Base-by-base conservation (phyloP, 345 rosid species). In the Raphanus raphanistrum region DNA sequence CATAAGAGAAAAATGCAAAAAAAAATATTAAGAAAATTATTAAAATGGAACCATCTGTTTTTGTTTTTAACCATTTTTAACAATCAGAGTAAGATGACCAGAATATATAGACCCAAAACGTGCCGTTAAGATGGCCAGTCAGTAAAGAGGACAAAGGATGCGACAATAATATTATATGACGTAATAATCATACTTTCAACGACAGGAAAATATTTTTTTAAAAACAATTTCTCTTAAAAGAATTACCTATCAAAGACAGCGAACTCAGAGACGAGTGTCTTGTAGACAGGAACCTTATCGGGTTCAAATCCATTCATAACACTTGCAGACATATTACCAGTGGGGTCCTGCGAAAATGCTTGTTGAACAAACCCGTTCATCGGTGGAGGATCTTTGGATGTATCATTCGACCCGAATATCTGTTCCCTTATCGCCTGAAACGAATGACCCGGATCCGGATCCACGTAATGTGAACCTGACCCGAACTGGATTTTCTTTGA, bases 361-460 rank as follows among this genome's bases (percentile, higher is more conserved):
- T 88, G 89, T 68, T 94, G 97, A 25, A 88, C 97, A 28, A 94
- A 94, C 29, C 98, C 98, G 29, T 89, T 85, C 98, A 94, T 94
- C 9, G 90, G 90, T 2, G 97, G 89, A 15, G 89, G 92, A 72
- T 87, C 75, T 35, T 74, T 64, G 0, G 90, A 78, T n/a, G 90
- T 89, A 45, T 92, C 84, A 58, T 84, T 70, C 0, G 91, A 88
- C 78, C 98, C 97, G 75, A 92, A 92, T 27, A 94, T 85, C 80
- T 94, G 98, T 76, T 94, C 94, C 70, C 93, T 75, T 50, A 89
- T 92, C 21, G 97, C 98, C 66, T 94, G 97, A 38, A 94, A 94
- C 0, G 98, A 94, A 84, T 92, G 98, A 7, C 98, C 98, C 0
- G 97, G 98, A 77, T 94, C 98, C 1, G 98, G 97, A 81, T 94